Base-by-base conservation (phyloP, 2,329 filamentous ascomycete species). In the Epichloe bromicola region DNA sequence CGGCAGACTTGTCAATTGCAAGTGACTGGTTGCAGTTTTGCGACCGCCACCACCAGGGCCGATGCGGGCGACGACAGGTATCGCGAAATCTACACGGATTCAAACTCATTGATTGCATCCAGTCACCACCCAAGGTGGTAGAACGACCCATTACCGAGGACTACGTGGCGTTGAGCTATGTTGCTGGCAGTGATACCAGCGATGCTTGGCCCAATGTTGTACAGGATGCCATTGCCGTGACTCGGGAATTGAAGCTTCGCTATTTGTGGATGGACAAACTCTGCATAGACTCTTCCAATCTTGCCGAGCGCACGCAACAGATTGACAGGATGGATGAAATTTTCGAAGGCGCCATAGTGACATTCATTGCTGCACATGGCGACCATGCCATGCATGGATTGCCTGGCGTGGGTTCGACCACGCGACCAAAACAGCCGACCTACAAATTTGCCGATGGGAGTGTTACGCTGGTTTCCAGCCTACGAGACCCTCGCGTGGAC, bases 241-340 rank as follows among this genome's bases (percentile, higher is more conserved):
- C 63, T 0, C 59, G 56, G 10, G 53, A 59, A 2, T 55, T 71
- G 6, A 65, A 65, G 0, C 54, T 66, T 8, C 54, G 60, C 5
- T 67, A 69, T 49, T 58, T 71, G 2, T 71, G 69, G 68, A 61
- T 70, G 2, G 67, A 70, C 50, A 57, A 59, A 26, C 59, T 65
- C 2, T 71, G 68, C 43, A 65, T 70, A 36, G 58, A 63, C 36
- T 54, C 59, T 5, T 17, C 54, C 2, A 53, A 51, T 2, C 54
- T 57, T 0, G 55, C 61, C 2, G 60, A 64, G 41, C 61, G 61
- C 19, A 54, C 54, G 30, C 53, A 55, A 3, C 65, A 71, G 33
- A 60, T 70, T 23, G 52, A 56, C 0, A 58, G 62, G 6, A 71
- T 71, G 68, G 65, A 68, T 15, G 59, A 62, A 3, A 65, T 71